Evolutionary conservation across 805 yeast species (phyloP).

Genomic region (Yarrowia porcina): DNA sequence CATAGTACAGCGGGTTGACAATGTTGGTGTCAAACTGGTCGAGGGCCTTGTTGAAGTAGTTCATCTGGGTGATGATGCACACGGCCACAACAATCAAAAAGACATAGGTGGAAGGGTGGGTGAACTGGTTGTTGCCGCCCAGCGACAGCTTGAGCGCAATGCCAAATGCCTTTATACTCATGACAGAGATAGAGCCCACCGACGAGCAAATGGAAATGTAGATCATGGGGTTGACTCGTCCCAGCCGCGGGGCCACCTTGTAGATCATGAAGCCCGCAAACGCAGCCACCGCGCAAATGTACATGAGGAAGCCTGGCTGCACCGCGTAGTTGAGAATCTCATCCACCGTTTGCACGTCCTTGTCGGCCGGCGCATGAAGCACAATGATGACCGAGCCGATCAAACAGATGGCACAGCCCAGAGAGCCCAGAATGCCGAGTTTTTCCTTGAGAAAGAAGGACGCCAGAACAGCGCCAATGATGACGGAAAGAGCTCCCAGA

Average conservation of each 20-base stretch:
- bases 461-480: conserved; percentile 88
- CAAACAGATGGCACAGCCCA: conserved; percentile 90
- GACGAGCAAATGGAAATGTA: conserved; percentile 85
- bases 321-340: conserved; percentile 79
- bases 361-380: conserved; percentile 91
- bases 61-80: conserved; percentile 88
- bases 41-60: conserved; percentile 86
- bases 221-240: conserved; percentile 79
- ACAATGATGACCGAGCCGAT: conserved; percentile 86
- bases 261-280: conserved; percentile 78
- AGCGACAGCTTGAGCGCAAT: conserved; percentile 83
- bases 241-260: conserved; percentile 76
- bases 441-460: conserved; percentile 81
- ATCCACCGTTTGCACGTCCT: conserved; percentile 81
- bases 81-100: conserved; percentile 73
- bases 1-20: conserved; percentile 87
- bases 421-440: conserved; percentile 78
- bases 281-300: conserved; percentile 57
- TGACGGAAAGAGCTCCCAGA: conserved; percentile 82
- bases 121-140: conserved; percentile 81
- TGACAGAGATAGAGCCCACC: conserved; percentile 86
- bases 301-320: conserved; percentile 66
- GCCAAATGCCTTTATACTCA: conserved; percentile 91
- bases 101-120: conserved; percentile 78
- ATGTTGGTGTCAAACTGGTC: conserved; percentile 92